A percentile compares a stretch with the other conserved stretches of the same genome.
phyloP scores from a whole-genome alignment of 345 rosid species.

The Gynandropsis gynandra region DNA sequence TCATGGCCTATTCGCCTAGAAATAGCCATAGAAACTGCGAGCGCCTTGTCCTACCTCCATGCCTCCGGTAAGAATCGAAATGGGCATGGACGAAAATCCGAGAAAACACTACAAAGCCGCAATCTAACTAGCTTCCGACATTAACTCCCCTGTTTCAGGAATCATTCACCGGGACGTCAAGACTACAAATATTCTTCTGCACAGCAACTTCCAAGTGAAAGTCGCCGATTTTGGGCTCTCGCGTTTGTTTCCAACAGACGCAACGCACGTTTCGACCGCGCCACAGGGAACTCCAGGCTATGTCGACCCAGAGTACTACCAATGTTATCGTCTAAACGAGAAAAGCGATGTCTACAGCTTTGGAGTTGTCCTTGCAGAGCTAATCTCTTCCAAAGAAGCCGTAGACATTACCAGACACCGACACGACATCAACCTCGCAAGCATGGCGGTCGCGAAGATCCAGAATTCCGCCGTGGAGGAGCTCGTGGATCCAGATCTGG shows the following conservation, averaged over 20 bases:
- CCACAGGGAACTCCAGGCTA: constrained; percentile 98
- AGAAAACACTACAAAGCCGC: not conserved
- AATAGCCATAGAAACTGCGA: constrained; percentile 79
- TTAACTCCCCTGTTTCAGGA: constrained; percentile 3
- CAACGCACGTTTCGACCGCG: constrained; percentile 79
- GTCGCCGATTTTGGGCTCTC: constrained; percentile 98
- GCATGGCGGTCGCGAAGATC: constrained; percentile 66
- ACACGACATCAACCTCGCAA: constrained; percentile 62
- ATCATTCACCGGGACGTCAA: constrained; percentile 87
- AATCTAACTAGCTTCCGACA: not conserved
- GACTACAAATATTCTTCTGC: constrained; percentile 79
- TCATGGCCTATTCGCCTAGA: constrained; percentile 66
- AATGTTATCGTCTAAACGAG: constrained; percentile 66
- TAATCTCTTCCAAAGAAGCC: constrained; percentile 56
- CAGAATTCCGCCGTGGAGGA: constrained; percentile 57
- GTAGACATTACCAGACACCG: constrained; percentile 63
- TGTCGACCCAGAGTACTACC: constrained; percentile 80
- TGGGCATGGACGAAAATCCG: not conserved
- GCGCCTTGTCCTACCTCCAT: constrained; percentile 64
- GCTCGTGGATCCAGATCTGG: constrained; percentile 60
- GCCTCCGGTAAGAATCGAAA: constrained; percentile 21
- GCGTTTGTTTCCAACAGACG: constrained; percentile 58
- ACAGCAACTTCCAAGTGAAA: constrained; percentile 47
- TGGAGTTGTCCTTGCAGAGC: constrained; percentile 75
- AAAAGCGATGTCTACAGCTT: constrained; percentile 93